phyloP scores from a whole-genome alignment of 2,329 filamentous ascomycete species.

The Cercospora zeina region DNA sequence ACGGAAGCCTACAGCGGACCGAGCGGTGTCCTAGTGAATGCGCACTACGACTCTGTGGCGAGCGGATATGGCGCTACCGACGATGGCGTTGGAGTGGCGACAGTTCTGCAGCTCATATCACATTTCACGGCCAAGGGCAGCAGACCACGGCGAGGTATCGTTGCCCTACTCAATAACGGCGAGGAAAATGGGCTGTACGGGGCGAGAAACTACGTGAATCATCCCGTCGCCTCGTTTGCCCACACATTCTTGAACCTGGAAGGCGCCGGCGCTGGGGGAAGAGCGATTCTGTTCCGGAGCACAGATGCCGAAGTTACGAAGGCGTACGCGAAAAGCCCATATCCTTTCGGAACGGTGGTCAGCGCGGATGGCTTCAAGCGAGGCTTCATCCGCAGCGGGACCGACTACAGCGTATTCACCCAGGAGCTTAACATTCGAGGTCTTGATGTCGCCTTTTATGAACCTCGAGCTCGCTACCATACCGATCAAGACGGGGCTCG shows the following conservation, averaged over 20 bases:
- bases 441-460: constrained; percentile 84
- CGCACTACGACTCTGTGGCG: constrained; percentile 91
- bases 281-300: constrained; percentile 81
- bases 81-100: constrained; percentile 87
- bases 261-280: constrained; percentile 86
- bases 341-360: constrained; percentile 83
- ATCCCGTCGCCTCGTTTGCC: constrained; percentile 75
- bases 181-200: constrained; percentile 93
- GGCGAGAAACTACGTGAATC: constrained; percentile 78
- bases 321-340: constrained; percentile 68
- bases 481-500: constrained; percentile 82
- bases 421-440: constrained; percentile 78
- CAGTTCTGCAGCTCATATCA: constrained; percentile 77
- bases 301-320: constrained; percentile 83
- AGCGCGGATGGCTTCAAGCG: constrained; percentile 80
- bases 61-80: constrained; percentile 93
- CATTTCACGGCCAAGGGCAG: constrained; percentile 73
- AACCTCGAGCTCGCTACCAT: constrained; percentile 83
- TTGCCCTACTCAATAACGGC: constrained; percentile 88
- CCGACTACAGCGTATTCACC: constrained; percentile 84
- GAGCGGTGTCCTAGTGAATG: constrained; percentile 86
- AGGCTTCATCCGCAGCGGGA: constrained; percentile 77
- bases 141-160: constrained; percentile 74
- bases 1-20: constrained; percentile 43
- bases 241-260: constrained; percentile 94